Evolutionary conservation across 768 basidiomycete species (phyloP), one percentile per base, ranked within the genome.

Genomic region (Crepidotus variabilis): DNA sequence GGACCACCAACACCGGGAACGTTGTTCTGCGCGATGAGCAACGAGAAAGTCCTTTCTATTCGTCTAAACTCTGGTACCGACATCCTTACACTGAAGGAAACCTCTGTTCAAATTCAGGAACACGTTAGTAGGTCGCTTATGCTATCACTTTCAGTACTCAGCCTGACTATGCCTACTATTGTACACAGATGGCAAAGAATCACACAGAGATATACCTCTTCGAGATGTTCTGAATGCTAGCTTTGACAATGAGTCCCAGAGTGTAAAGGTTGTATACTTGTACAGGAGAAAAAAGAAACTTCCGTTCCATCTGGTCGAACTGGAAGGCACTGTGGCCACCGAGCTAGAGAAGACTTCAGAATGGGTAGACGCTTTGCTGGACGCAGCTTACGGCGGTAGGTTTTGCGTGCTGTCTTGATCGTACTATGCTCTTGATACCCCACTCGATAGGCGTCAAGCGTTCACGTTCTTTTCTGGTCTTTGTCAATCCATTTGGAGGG

Each of bases 401-500:
- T 50, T 45, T 21, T 47, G 46, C 43, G 50, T 51, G 54, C 21
- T 48, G 35, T 51, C 39, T 36, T 23, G n/a, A 52, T 16, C 32
- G 20, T 47, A 21, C 47, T 32, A 22, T 45, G 14, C 45, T 28
- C 50, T 46, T 21, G 52, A 35, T 58, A 14, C 21, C 13, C 21
- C 35, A 33, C 54, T 62, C 58, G 48, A 18, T 65, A 78, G 88
- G 81, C 43, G 68, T 81, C n/a, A 79, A 79, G 61, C 83, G 78
- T 20, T 67, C 74, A 50, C 78, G 86, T 47, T 72, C 75, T 18
- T 65, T 95, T 28, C 83, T 84, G 59, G 78, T 94, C 7, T 65
- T 95, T 45, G 77, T 95, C 36, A 95, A 94, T 67, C 93, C 93
- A 8, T 71, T 78, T 54, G 85, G 92, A 51, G 93, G 93, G n/a